Evolutionary conservation across 345 rosid species (phyloP), one percentile per base, ranked within the genome.

Genomic region (Eutrema japonicum): DNA sequence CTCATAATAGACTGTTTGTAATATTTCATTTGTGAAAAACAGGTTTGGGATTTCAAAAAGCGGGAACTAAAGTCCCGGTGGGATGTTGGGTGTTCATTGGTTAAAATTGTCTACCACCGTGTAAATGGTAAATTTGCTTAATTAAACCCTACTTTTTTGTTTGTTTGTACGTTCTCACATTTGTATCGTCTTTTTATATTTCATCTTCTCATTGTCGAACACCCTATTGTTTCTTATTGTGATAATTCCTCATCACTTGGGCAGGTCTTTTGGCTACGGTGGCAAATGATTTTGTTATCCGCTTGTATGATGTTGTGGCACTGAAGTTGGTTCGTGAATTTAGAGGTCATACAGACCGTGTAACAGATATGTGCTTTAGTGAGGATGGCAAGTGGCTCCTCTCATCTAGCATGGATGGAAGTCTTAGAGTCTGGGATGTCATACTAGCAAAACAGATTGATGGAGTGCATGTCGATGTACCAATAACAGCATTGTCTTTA

Each of bases 371-470:
- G 74, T 95, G 96, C 78, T 95, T 90, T 72, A 90, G 97, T 51
- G 97, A 90, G 77, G 98, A 92, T 83, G 98, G 99, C 40, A 95
- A 95, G 79, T 95, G 99, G 99, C 87, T 95, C 58, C 62, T 92
- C 75, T 92, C 97, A 66, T 87, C 92, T 66, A 89, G 99, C 77
- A 92, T 92, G 99, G 98, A 95, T 78, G 96, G 98, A 58, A 95
- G 89, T 76, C 85, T 95, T 60, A 86, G 97, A 77, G 81, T 90
- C 50, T 95, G 98, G 99, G 98, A 95, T 85, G 82, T 92, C 42
- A 85, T 92, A 70, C 79, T 92, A 56, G 97, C 92, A 14, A 90
- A 89, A 72, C 98, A 95, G 81, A 87, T 95, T 54, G 99, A 95
- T 81, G 98, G 96, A 30, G 67, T 92, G 37, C 85, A 78, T 75